phyloP scores from a whole-genome alignment of 2,329 filamentous ascomycete genomes.

The Zopfia rhizophila region DNA sequence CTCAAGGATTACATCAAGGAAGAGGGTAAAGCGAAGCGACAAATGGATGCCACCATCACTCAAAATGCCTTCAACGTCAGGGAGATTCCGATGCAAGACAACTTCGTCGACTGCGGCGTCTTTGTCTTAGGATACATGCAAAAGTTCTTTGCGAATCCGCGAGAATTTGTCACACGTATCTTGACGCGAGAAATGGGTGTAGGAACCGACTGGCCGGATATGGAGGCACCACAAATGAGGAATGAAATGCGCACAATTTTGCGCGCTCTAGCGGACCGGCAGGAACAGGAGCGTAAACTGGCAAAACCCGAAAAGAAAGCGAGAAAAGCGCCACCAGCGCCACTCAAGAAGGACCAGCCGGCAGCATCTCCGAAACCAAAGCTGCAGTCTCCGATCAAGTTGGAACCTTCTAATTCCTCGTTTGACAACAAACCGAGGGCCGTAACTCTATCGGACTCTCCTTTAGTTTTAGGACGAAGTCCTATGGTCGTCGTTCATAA shows the following conservation, averaged over 20 bases:
- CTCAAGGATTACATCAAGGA: constrained; percentile 80
- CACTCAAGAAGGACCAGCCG: neutral
- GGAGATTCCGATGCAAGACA: constrained; percentile 80
- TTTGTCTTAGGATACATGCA: constrained; percentile 87
- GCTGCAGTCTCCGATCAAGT: constrained; percentile 9
- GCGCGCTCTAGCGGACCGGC: constrained; percentile 69
- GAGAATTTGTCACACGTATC: constrained; percentile 73
- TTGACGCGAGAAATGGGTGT: constrained; percentile 72
- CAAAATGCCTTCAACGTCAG: constrained; percentile 73
- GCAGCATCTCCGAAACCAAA: neutral
- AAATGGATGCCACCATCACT: constrained; percentile 57
- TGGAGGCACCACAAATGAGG: constrained; percentile 69
- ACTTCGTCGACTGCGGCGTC: constrained; percentile 89
- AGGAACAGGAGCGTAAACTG: constrained; percentile 57
- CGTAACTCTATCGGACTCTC: too few species aligned
- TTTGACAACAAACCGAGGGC: too few species aligned
- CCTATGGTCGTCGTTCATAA: constrained; percentile 8
- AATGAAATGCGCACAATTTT: constrained; percentile 73
- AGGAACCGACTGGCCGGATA: constrained; percentile 63
- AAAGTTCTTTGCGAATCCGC: constrained; percentile 80
- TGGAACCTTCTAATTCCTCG: neutral
- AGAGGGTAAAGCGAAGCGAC: constrained; percentile 75
- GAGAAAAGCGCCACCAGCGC: too few species aligned
- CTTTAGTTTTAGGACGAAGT: constrained; percentile 7
- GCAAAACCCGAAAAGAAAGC: constrained; percentile 40